Evolutionary conservation across 2,329 filamentous ascomycete species (phyloP), one percentile per base, ranked within the genome.

Genomic region (Pseudogymnoascus sp.): DNA sequence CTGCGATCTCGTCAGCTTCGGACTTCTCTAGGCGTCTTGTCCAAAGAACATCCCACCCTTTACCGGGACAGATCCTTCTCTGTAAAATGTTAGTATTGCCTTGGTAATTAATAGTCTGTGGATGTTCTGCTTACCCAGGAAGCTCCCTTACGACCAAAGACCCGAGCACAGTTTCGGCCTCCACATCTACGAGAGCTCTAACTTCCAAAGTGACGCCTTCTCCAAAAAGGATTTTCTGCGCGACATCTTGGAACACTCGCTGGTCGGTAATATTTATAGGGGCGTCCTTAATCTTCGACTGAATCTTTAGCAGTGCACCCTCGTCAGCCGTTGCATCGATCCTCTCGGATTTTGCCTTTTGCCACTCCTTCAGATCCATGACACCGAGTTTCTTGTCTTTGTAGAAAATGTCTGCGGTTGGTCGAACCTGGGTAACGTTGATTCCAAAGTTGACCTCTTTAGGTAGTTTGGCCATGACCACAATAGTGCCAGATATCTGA

Each of bases 391-490:
- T 89, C 60, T 85, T 79, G 26, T 81, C 81, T 66, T 89, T 79
- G 74, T 96, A 97, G 67, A 84, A 89, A 2, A 97, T 86, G 71
- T 96, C 85, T 4, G 92, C 88, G 60, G 83, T 82, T 1, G 93
- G 91, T 60, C 85, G 84, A 57, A 99, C 84, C 62, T 81, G 82
- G 37, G 86, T 86, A 41, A 97, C 90, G 64, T 89, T 85, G 59
- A 99, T 76, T 59, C 87, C 84, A 66, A 97, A 88, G 69, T 96
- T 92, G 80, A 97, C 87, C 71, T 96, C 89, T 44, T 89, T 81
- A 0, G 94, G 94, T 35, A 97, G 74, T 9, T 79, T 84, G 26
- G 95, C 87, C 15, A 92, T 78, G 9, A 92, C 92, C 63, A 89
- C 79, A 50, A 97, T 88, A 17, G 87, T 86, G 2, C 92, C 92